Conservation (phyloP, 164 flowering plant species). For the Vitis riparia region DNA sequence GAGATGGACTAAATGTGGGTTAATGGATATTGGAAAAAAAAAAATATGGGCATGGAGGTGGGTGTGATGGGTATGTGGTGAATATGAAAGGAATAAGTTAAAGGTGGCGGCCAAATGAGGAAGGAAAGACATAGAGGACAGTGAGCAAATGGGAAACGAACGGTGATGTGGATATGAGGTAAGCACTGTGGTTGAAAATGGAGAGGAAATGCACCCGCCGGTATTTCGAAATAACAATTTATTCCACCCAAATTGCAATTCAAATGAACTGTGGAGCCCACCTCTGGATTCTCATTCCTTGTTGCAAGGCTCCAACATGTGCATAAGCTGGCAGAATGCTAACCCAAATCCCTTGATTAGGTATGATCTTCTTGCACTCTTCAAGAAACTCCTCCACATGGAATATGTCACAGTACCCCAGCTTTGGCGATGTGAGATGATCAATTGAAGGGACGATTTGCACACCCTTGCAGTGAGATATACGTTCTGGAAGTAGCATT, state of each 20-base stretch:
- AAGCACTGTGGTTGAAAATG: conserved; percentile 9
- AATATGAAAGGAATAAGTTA: too few relatives aligned
- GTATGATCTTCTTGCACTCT: conserved; percentile 34
- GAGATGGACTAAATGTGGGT: too few relatives aligned
- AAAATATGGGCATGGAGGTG: too few relatives aligned
- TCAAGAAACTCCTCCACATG: conserved; percentile 77
- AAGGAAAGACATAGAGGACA: too few relatives aligned
- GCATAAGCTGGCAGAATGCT: conserved; percentile 19
- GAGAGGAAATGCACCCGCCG: not conserved
- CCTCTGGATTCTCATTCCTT: not conserved
- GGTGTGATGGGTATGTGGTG: too few relatives aligned
- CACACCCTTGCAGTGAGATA: conserved; percentile 91
- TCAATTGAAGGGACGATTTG: conserved; percentile 94
- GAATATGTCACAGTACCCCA: conserved; percentile 80
- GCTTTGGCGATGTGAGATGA: conserved; percentile 68
- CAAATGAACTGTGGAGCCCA: not conserved
- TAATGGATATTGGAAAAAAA: too few relatives aligned
- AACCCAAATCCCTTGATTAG: too few relatives aligned
- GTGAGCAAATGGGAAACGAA: too few relatives aligned
- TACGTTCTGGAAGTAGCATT: conserved; percentile 87
- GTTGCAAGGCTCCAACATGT: conserved; percentile 40
- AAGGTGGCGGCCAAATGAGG: too few relatives aligned
- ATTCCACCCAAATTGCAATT: conserved; percentile 10
- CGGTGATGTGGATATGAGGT: not conserved
- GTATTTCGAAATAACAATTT: conserved; percentile 11